A percentile compares a stretch with the other conserved stretches of the same genome.
These are phyloP conservation scores for Conoideocrella luteorostrata DNA, from an alignment of 2,329 filamentous ascomycete species.

Conservation along the genomic window DNA sequence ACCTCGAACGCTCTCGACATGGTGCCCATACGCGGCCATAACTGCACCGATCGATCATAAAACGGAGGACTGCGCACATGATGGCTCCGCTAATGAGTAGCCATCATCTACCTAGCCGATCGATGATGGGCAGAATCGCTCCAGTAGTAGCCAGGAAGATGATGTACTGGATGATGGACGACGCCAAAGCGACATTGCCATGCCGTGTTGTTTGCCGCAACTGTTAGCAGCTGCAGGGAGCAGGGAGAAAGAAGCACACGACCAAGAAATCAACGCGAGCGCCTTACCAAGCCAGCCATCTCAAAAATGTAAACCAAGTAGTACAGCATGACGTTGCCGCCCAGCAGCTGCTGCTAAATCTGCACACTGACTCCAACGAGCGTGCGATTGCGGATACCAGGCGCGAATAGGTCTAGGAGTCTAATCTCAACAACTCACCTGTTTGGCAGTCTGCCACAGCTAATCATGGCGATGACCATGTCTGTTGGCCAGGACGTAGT, in stretches of 20 bases:
- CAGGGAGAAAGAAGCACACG: too few relatives aligned
- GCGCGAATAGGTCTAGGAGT: neutral
- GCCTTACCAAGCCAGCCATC: neutral
- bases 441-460: constrained; percentile 40
- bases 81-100: constrained; percentile 40
- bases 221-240: neutral
- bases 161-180: constrained; percentile 48
- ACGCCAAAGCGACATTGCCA: constrained; percentile 35
- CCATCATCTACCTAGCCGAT: constrained; percentile 40
- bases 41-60: constrained; percentile 40
- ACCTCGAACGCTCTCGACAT: constrained; percentile 36
- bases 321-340: constrained; percentile 54
- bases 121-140: constrained; percentile 41
- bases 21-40: constrained; percentile 42
- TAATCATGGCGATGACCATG: constrained; percentile 50
- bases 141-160: constrained; percentile 49
- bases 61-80: constrained; percentile 39
- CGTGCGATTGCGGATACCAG: constrained; percentile 48
- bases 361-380: constrained; percentile 52
- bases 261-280: too few relatives aligned
- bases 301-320: constrained; percentile 11
- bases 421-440: constrained; percentile 16
- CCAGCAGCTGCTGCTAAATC: constrained; percentile 53
- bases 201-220: neutral
- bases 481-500: constrained; percentile 49